These are phyloP conservation scores for Scolecobasidium constrictum DNA, from an alignment of 2,329 filamentous ascomycete species.

Conservation along the genomic window DNA sequence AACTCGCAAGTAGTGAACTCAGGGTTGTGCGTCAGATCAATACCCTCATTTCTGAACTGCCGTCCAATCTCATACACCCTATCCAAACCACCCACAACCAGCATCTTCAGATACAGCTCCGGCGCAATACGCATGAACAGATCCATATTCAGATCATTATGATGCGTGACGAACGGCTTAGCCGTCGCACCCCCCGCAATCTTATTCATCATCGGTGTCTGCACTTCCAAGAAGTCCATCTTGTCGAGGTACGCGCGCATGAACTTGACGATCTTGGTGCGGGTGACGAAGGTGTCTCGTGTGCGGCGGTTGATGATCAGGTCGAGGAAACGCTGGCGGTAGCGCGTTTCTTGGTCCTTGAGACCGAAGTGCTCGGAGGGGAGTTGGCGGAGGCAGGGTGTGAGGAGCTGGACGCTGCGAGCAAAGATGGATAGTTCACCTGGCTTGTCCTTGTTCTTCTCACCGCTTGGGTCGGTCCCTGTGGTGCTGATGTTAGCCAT, in stretches of 20 bases:
- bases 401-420: conserved; percentile 59
- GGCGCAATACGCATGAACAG: conserved; percentile 93
- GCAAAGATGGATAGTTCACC: conserved; percentile 96
- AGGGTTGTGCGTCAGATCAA: conserved; percentile 90
- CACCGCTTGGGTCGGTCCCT: conserved; percentile 87
- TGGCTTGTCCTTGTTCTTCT: conserved; percentile 38
- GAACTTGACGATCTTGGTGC: conserved; percentile 79
- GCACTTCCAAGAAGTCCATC: conserved; percentile 82
- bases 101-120: conserved; percentile 93
- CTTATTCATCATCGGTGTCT: conserved; percentile 95
- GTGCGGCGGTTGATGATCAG: conserved; percentile 92
- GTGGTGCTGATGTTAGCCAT: too few relatives aligned
- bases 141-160: conserved; percentile 92
- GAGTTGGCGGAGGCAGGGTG: conserved; percentile 83
- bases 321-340: conserved; percentile 71
- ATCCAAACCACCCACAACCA: conserved; percentile 86
- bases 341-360: conserved; percentile 83
- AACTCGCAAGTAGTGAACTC: conserved; percentile 98
- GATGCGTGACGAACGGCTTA: conserved; percentile 87
- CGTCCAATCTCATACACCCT: conserved; percentile 92
- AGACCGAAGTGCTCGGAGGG: conserved; percentile 89
- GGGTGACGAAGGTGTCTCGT: conserved; percentile 71
- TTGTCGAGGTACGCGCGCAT: conserved; percentile 83
- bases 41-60: conserved; percentile 89
- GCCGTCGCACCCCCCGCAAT: conserved; percentile 94